phyloP scores from a whole-genome alignment of 2,329 filamentous ascomycete species.

The Fusarium penzigii region DNA sequence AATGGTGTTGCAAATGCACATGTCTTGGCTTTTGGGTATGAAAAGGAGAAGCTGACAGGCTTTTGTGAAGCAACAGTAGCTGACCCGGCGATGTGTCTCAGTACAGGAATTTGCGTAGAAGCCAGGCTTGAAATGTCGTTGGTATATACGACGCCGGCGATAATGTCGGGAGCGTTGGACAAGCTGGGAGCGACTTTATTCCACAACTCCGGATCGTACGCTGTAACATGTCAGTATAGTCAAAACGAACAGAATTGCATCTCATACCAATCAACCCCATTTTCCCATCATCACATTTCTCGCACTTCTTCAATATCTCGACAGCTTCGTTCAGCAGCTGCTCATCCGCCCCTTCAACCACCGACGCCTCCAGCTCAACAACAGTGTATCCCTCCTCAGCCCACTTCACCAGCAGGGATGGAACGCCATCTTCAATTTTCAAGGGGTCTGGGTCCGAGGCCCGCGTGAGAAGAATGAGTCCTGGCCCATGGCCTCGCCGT shows the following conservation, averaged over 20 bases:
- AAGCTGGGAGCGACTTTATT: slow-evolving; percentile 22
- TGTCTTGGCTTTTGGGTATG: slow-evolving; percentile 35
- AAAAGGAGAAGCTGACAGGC: slow-evolving; percentile 38
- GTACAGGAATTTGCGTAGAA: slow-evolving; percentile 3
- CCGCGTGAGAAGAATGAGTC: slow-evolving; percentile 26
- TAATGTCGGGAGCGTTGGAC: slow-evolving; percentile 18
- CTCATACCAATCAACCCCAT: slow-evolving; percentile 40
- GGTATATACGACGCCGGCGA: slow-evolving; percentile 25
- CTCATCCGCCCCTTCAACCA: slow-evolving; percentile 11
- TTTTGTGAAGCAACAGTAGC: slow-evolving; percentile 3
- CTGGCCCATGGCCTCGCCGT: slow-evolving; percentile 38
- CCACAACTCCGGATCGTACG: slow-evolving; percentile 23
- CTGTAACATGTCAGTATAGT: not conserved
- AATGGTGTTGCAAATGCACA: slow-evolving; percentile 50
- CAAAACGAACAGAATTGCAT: accelerated
- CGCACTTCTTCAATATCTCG: slow-evolving; percentile 20
- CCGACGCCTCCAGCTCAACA: slow-evolving; percentile 47
- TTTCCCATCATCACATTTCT: slow-evolving; percentile 39
- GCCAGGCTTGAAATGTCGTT: slow-evolving; percentile 2
- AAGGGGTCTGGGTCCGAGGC: too few relatives aligned
- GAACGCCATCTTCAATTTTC: slow-evolving; percentile 36
- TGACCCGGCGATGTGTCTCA: slow-evolving; percentile 20
- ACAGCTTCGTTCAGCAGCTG: slow-evolving; percentile 20
- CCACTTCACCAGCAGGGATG: slow-evolving; percentile 65
- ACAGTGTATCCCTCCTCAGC: slow-evolving; percentile 70